These are phyloP conservation scores for Phytophthora sansomeana DNA, from an alignment of 352 stramenopile genomes.

Conservation along the genomic window DNA sequence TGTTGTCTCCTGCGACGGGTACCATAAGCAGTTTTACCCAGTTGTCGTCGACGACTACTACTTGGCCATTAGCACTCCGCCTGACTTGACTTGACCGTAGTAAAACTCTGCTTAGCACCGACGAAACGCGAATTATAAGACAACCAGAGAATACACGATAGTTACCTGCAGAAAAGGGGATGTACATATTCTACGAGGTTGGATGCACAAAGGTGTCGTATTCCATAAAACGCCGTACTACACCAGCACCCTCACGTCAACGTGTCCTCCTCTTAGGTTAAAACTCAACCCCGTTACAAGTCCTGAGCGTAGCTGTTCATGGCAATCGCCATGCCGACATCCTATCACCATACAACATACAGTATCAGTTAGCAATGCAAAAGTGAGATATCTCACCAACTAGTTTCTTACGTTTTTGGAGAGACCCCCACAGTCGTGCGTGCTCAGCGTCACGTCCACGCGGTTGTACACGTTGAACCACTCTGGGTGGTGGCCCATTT, in stretches of 20 bases:
- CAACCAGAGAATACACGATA: neutral
- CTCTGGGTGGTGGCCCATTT: slow-evolving; percentile 98
- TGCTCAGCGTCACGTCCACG: slow-evolving; percentile 97
- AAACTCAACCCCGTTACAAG: slow-evolving; percentile 13
- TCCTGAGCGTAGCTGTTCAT: slow-evolving; percentile 75
- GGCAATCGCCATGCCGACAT: slow-evolving; percentile 71
- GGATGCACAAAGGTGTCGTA: too few relatives aligned
- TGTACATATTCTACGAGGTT: too few relatives aligned
- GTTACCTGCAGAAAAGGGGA: too few relatives aligned
- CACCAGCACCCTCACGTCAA: neutral
- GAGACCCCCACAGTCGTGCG: slow-evolving; percentile 96
- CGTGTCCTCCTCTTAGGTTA: neutral
- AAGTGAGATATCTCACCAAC: neutral
- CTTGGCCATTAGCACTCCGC: slow-evolving; percentile 14
- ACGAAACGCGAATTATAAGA: neutral
- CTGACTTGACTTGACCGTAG: neutral
- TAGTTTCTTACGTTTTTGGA: slow-evolving; percentile 81
- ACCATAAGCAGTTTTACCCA: neutral
- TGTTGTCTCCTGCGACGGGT: neutral
- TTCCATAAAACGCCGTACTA: too few relatives aligned
- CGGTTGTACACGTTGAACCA: slow-evolving; percentile 99
- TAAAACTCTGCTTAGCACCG: neutral
- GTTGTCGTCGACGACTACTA: slow-evolving; percentile 13
- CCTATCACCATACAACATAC: too few relatives aligned
- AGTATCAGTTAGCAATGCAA: neutral